Percentiles rank a stretch among this genome's conserved stretches.
Evolutionary conservation across 768 basidiomycete species (phyloP).

Genomic region (Psilocybe tampanensis): DNA sequence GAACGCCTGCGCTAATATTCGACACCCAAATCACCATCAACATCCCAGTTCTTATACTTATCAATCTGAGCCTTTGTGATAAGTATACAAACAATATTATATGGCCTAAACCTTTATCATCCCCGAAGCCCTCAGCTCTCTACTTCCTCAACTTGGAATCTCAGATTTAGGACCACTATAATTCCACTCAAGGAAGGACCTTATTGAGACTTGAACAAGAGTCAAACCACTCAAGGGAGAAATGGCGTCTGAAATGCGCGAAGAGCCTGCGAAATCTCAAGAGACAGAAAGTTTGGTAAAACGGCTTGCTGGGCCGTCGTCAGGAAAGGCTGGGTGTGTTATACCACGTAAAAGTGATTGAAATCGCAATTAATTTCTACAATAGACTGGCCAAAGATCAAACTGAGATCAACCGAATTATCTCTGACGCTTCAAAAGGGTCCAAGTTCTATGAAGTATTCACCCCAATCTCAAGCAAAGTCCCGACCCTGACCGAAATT

Average conservation of each 20-base stretch:
- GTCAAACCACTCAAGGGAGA: not conserved
- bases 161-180: too few species aligned
- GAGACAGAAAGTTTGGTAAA: slow-evolving; percentile 71
- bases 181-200: too few species aligned
- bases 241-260: not conserved
- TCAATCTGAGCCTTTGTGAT: too few species aligned
- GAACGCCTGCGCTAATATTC: too few species aligned
- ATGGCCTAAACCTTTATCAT: too few species aligned
- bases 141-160: too few species aligned
- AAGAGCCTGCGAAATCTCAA: slow-evolving; percentile 43
- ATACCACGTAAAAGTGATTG: not conserved
- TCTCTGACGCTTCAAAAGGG: slow-evolving; percentile 89
- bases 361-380: not conserved
- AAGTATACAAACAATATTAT: too few species aligned
- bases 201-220: too few species aligned
- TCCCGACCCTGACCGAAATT: not conserved
- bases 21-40: too few species aligned
- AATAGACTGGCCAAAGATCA: slow-evolving; percentile 73
- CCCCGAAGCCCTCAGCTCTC: too few species aligned
- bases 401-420: slow-evolving; percentile 83
- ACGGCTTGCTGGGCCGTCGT: slow-evolving; percentile 86
- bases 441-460: slow-evolving; percentile 88
- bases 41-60: too few species aligned
- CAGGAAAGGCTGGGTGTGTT: slow-evolving; percentile 84
- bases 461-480: not conserved